Evolutionary conservation across 106 monocot species (phyloP), one percentile per base, ranked within the genome.

Genomic region (Iris macrosiphon): DNA sequence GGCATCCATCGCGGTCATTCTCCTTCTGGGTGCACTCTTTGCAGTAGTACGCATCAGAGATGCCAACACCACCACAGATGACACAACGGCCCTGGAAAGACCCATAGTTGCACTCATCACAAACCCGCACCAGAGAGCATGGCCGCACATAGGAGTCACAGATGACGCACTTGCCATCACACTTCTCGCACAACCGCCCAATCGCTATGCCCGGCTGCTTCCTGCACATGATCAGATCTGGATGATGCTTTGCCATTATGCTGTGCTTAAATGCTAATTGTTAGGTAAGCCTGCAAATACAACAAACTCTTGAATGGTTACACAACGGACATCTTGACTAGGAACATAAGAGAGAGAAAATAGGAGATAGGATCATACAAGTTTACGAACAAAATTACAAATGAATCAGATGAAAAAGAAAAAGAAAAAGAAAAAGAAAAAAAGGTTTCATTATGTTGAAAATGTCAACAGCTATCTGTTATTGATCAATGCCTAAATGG

Each of bases 91-190:
- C 82, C 31, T 84, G 79, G 29, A 84, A 84, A 0, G 84, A 84
- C 11, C 84, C 84, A 5, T 84, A 84, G 49, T 84, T 84, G 79
- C 84, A 84, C 39, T 84, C 84, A 29, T 84, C 84, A 35, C 84
- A 82, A 7, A 84, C 68, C 17, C 84, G 79, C 2, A 84, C 84
- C 1, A 84, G 64, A 1, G 84, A 79, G 60, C 84, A 84, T 0
- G 84, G 84, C 2, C 84, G 75, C 40, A 84, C 84, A 30, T 84
- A 84, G 0, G 84, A 84, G 63, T 84, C 84, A 31, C 79, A 84
- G 26, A 84, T 72, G 40, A 84, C 79, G 27, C 75, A 79, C 49
- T 84, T 78, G 31, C 84, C 84, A 40, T 84, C 75, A 34, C 51
- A 46, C 60, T 84, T 84, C 75, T 84, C 84, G 20, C 84, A 84